These are phyloP conservation scores for Verticillium longisporum DNA, from an alignment of 2,329 filamentous ascomycete species.

Conservation along the genomic window DNA sequence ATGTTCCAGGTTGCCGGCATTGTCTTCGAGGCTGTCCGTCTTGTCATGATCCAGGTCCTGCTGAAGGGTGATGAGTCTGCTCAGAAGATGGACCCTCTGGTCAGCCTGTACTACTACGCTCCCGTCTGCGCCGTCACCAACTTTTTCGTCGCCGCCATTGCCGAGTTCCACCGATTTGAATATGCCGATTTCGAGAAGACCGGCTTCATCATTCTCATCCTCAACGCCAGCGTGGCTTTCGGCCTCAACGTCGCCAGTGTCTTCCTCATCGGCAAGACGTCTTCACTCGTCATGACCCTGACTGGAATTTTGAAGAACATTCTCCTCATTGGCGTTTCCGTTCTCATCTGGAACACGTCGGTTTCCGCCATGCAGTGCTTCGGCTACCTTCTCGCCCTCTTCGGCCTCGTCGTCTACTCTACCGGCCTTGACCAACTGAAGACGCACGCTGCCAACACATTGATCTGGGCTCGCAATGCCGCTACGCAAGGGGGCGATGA, in stretches of 20 bases:
- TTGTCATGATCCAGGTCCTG: constrained; percentile 81
- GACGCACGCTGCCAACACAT: constrained; percentile 5
- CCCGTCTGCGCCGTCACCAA: constrained; percentile 82
- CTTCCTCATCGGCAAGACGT: constrained; percentile 85
- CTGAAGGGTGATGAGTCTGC: constrained; percentile 59
- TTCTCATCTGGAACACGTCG: constrained; percentile 70
- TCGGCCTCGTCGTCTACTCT: constrained; percentile 45
- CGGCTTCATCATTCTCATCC: constrained; percentile 58
- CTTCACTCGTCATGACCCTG: constrained; percentile 76
- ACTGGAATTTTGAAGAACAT: constrained; percentile 87
- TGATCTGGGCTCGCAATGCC: constrained; percentile 8
- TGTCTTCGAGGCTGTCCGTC: constrained; percentile 70
- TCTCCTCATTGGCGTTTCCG: constrained; percentile 68
- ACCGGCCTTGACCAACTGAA: constrained; percentile 24
- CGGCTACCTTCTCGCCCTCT: constrained; percentile 67
- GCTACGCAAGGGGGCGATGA: constrained; percentile 13
- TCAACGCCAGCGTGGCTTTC: constrained; percentile 75
- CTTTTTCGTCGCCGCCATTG: constrained; percentile 58
- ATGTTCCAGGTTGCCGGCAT: constrained; percentile 69
- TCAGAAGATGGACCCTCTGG: constrained; percentile 83
- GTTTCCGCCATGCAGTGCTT: constrained; percentile 66
- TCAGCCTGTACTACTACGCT: constrained; percentile 85
- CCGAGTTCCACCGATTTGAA: constrained; percentile 62
- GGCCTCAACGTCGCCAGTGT: constrained; percentile 77
- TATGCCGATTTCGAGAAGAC: constrained; percentile 58